Conservation (phyloP, 345 rosid genomes). For the Eucalyptus fibrosa region DNA sequence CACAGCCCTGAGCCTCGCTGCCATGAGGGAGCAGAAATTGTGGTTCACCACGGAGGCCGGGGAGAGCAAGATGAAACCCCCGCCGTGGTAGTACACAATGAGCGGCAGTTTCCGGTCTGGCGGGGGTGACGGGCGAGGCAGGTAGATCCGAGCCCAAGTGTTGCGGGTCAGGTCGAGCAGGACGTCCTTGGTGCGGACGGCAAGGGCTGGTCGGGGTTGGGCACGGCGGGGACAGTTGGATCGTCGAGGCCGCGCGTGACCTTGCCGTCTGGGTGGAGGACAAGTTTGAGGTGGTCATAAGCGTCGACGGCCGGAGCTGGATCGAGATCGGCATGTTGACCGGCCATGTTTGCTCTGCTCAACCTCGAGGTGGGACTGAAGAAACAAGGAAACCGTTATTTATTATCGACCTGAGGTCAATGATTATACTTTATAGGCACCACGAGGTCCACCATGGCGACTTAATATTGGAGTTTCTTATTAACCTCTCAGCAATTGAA, state of each 20-base stretch:
- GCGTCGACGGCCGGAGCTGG: background rate
- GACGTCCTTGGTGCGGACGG: background rate
- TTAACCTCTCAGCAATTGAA: background rate
- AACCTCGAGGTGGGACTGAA: background rate
- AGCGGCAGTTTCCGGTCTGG: conserved; percentile 13
- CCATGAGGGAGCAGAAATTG: background rate
- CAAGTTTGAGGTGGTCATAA: background rate
- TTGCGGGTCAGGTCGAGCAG: background rate
- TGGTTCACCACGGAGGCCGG: background rate
- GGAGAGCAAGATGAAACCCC: conserved; percentile 4
- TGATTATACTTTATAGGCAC: background rate
- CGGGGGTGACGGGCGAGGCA: background rate
- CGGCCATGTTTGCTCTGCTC: background rate
- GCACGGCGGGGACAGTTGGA: background rate
- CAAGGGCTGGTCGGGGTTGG: background rate
- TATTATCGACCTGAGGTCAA: background rate
- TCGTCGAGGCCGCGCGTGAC: background rate
- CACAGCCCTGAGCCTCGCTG: conserved; percentile 8
- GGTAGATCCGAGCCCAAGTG: background rate
- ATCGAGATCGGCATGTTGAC: background rate
- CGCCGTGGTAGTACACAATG: conserved; percentile 17
- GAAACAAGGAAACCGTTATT: background rate
- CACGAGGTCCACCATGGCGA: background rate
- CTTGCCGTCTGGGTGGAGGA: background rate
- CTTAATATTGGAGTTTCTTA: background rate